Conservation (phyloP, 345 rosid species). For the Linum usitatissimum region DNA sequence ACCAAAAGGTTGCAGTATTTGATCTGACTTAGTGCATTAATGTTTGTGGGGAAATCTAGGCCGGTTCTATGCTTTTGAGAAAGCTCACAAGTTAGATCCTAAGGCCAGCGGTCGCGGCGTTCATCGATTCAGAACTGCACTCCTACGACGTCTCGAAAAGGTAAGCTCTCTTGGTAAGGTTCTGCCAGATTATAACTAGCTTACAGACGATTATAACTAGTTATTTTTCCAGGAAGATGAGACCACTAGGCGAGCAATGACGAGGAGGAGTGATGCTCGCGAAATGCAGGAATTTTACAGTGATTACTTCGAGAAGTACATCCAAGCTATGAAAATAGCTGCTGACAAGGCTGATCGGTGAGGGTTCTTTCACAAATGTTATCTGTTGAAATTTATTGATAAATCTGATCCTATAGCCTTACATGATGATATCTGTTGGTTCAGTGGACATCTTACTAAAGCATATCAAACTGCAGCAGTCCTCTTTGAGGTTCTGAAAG, state of each 20-base stretch:
- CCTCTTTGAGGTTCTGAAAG: constrained; percentile 95
- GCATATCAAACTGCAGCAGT: constrained; percentile 99
- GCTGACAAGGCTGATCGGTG: constrained; percentile 93
- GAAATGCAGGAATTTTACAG: constrained; percentile 88
- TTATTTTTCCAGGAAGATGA: constrained; percentile 49
- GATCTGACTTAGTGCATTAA: no score
- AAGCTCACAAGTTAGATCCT: constrained; percentile 94
- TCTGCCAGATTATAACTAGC: no score
- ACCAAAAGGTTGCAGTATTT: no score
- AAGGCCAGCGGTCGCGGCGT: constrained; percentile 97
- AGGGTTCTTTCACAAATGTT: constrained; percentile 13
- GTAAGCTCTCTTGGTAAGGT: constrained; percentile 19
- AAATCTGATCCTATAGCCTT: no score
- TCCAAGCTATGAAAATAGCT: constrained; percentile 77
- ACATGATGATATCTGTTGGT: constrained; percentile 3
- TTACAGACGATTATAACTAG: no score
- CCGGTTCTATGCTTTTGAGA: constrained; percentile 95
- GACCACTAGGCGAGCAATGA: constrained; percentile 61
- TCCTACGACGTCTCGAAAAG: constrained; percentile 93
- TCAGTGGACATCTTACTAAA: constrained; percentile 94
- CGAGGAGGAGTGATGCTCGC: constrained; percentile 65
- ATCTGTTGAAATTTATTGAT: no score
- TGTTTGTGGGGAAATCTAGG: constrained; percentile 28
- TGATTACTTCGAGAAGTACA: constrained; percentile 72
- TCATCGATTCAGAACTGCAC: constrained; percentile 98